These are phyloP conservation scores for Artemisia argyi DNA, from an alignment of 129 eudicot species.

Conservation along the genomic window DNA sequence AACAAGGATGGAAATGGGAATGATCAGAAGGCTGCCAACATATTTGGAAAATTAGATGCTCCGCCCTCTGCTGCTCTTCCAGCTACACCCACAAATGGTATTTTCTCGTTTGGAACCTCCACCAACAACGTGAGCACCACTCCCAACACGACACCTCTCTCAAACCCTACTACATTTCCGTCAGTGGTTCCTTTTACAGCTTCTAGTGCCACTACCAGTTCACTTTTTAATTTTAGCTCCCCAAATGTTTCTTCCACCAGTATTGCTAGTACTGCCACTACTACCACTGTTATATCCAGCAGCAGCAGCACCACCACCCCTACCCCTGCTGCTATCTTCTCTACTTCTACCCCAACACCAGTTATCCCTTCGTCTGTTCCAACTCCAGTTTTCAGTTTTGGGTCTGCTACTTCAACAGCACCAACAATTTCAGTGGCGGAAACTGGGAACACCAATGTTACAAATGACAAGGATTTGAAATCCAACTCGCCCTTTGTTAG, in stretches of 20 bases:
- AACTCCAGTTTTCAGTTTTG: constrained; percentile 39
- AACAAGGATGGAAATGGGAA: constrained; percentile 26
- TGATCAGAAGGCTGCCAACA: constrained; percentile 22
- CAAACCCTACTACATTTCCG: constrained; percentile 20
- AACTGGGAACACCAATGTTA: constrained; percentile 27
- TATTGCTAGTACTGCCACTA: constrained; percentile 18
- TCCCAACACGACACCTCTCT: constrained; percentile 21
- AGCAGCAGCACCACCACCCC: constrained; percentile 29
- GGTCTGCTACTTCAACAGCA: constrained; percentile 31
- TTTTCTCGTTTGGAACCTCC: constrained; percentile 22
- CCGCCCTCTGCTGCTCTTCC: constrained; percentile 21
- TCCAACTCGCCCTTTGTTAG: constrained; percentile 33
- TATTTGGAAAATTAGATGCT: constrained; percentile 20
- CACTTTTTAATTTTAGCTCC: constrained; percentile 28
- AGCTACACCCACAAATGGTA: constrained; percentile 25
- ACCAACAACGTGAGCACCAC: constrained; percentile 5
- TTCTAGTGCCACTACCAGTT: constrained; percentile 18
- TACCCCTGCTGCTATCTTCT: constrained; percentile 2
- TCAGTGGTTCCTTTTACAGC: constrained; percentile 24
- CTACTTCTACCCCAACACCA: constrained; percentile 28
- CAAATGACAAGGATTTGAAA: constrained; percentile 26
- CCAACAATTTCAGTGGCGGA: constrained; percentile 26
- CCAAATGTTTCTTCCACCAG: constrained; percentile 22
- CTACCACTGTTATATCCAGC: neutral
- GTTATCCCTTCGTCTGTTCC: constrained; percentile 25